Base-by-base conservation (phyloP, 1,139 yeast species). In the Pichia kudriavzevii region DNA sequence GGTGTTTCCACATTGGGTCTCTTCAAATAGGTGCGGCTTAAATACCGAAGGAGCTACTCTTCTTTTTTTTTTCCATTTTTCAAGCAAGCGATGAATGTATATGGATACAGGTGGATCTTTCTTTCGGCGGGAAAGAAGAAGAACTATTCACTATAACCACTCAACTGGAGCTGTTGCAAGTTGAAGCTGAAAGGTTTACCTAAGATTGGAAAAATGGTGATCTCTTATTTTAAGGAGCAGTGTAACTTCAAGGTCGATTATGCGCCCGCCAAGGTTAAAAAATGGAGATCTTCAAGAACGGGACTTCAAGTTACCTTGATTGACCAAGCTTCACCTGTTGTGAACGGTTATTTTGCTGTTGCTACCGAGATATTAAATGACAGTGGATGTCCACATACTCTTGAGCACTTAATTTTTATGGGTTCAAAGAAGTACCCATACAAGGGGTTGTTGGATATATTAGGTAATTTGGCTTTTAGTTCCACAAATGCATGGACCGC, bases 401-500 rank as follows among this genome's bases (percentile, higher is more conserved):
- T 93, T 37, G 98, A 93, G 59, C 99, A 93, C 60, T 66, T 93
- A 53, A 70, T 91, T 27, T 93, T 93, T 55, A 83, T 88, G 94
- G 99, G 99, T 1, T 83, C 95, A 3, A 67, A 79, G 42, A 75
- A 78, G 40, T 85, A 78, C 48, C 98, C 98, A 0, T 88, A 79
- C 57, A 91, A 91, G 58, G 98, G 98, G 4, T 64, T 88, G 35
- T 65, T 93, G 32, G 98, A 93, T 51, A 78, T 78, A 7, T 67
- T 88, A 38, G 95, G 97, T 6, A 85, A 87, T 53, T 62, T 85
- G 39, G 78, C 87, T 46, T 81, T 81, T 58, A 82, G 95, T 1
- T 69, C 77, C 7, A 93, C 98, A 1, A 93, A 93, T 54, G 99
- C 99, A 0, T 88, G 96, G 96, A 91, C 99, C 0, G 87, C 81